Evolutionary conservation across 345 rosid species (phyloP), one percentile per base, ranked within the genome.

Genomic region (Acer negundo): DNA sequence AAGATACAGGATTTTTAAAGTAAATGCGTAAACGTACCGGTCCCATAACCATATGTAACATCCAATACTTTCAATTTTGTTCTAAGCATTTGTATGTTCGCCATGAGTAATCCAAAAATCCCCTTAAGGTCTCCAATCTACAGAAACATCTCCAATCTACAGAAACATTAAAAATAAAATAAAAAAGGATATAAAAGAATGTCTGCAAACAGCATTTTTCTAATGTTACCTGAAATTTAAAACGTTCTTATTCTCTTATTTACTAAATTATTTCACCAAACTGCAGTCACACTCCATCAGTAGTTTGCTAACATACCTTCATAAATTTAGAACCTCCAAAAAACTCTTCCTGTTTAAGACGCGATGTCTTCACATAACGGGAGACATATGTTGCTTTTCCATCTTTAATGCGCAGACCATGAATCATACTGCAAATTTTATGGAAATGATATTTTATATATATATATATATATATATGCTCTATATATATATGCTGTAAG

Each of bases 61-160:
- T 96, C 99, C 80, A 96, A 75, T 51, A 93, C 87, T 85, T 94
- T 96, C 62, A 89, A 65, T 82, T 92, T 96, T 65, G 81, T 85
- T 86, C 99, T 86, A 56, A 94, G 86, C 80, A 84, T 84, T 79
- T 88, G 93, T 82, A 93, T 79, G 83, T 86, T 76, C 63, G 94
- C 90, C 97, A 87, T 96, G 79, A 96, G 80, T 72, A 94, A 82
- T 56, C 99, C 99, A 84, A 94, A 89, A 10, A 92, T 71, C 61
- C 99, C 98, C 83, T 90, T 96, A 62, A 96, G 86, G 85, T 96
- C 99, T 78, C 99, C 99, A 67, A 96, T 58, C 99, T 96, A 84
- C 77, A 84, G 75, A 64, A 40, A 9, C 40, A 58, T 96, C 99
- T 78, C 99, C 99, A 67, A 96, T 58, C 99, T 96, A 84, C 77